Conservation (phyloP, 169 alveolate genomes). For the Pseudocohnilembus persalinus region DNA sequence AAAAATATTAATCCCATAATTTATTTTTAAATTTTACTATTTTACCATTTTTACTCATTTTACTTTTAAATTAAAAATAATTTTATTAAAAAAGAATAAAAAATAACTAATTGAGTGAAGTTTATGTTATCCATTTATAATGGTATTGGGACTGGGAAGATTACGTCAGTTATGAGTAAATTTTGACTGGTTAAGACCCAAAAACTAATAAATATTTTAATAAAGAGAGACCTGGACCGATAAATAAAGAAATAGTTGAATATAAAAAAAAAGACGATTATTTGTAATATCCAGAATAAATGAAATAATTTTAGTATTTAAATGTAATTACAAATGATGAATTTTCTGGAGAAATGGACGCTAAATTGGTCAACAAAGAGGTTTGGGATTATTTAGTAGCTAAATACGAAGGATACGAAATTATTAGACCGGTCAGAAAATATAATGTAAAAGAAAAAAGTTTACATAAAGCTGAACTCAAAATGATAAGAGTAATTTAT, state of each 20-base stretch:
- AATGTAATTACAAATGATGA: neutral
- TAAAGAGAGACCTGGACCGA: neutral
- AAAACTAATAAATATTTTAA: too few species aligned
- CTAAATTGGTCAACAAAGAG: neutral
- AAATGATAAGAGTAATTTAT: neutral
- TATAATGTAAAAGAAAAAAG: neutral
- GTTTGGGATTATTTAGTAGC: neutral
- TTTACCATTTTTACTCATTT: too few species aligned
- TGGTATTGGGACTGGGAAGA: neutral
- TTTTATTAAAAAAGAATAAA: too few species aligned
- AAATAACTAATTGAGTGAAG: neutral
- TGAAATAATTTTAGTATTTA: neutral
- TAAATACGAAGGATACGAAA: neutral
- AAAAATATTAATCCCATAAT: too few species aligned
- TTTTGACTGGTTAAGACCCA: neutral
- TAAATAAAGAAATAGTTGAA: neutral
- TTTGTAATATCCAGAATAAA: neutral
- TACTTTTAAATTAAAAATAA: too few species aligned
- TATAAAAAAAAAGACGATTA: neutral
- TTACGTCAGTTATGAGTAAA: neutral
- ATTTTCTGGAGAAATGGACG: neutral
- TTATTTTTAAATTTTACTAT: too few species aligned
- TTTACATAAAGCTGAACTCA: neutral
- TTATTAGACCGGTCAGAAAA: neutral
- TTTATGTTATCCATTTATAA: neutral